Evolutionary conservation across 2,329 filamentous ascomycete genomes (phyloP).

Genomic region (Leptoxyphium fumago): DNA sequence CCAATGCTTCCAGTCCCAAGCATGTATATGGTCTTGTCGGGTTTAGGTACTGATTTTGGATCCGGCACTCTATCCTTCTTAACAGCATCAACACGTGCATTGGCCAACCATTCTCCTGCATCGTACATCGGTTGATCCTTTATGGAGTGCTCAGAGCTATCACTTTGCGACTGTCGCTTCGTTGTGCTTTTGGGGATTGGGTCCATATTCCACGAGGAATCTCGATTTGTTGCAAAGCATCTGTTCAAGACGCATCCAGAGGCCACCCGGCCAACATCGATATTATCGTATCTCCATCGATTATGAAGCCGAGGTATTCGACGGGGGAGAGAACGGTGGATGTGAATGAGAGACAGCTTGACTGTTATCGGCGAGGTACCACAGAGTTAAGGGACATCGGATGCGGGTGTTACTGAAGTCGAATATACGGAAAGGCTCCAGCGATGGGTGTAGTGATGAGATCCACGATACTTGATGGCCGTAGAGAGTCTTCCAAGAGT

Average conservation of each 20-base stretch:
- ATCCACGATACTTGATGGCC: no score
- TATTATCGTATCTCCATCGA: slow-evolving; percentile 30
- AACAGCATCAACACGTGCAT: slow-evolving; percentile 1
- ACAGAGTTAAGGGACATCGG: neutral
- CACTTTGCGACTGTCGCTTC: neutral
- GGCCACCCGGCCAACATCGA: slow-evolving; percentile 29
- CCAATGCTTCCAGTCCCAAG: slow-evolving; percentile 73
- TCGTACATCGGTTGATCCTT: slow-evolving; percentile 3
- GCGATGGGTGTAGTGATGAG: no score
- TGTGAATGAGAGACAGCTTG: slow-evolving; percentile 31
- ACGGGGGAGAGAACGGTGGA: slow-evolving; percentile 30
- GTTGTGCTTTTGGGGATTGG: neutral
- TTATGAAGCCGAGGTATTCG: slow-evolving; percentile 25
- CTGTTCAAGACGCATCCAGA: slow-evolving; percentile 6
- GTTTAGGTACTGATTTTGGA: neutral
- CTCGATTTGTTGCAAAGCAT: slow-evolving; percentile 7
- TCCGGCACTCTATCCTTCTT: neutral
- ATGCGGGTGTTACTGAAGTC: no score
- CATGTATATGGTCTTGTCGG: slow-evolving; percentile 46
- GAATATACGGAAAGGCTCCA: no score
- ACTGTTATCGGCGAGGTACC: slow-evolving; percentile 3
- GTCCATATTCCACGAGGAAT: slow-evolving; percentile 12
- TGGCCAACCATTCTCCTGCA: slow-evolving; percentile 4
- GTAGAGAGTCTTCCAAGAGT: no score
- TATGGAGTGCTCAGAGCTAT: neutral